These are phyloP conservation scores for Datisca glomerata DNA, from an alignment of 306 rosid genomes.

Conservation along the genomic window DNA sequence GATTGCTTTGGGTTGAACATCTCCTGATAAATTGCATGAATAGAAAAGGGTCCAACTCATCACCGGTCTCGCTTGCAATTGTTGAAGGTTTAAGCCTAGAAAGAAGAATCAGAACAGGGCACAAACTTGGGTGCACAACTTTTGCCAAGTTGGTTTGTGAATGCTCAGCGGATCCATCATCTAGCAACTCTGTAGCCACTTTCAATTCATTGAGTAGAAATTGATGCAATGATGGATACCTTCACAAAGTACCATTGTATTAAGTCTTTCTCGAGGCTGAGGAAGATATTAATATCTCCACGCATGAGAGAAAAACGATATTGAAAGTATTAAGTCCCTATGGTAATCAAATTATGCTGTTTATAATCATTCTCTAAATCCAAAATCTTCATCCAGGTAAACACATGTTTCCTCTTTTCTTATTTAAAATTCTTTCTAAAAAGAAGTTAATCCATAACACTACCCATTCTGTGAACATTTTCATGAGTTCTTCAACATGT, in stretches of 20 bases:
- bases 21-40: constrained; percentile 74
- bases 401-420: too few species aligned
- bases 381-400: too few species aligned
- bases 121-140: constrained; percentile 91
- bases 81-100: constrained; percentile 92
- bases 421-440: too few species aligned
- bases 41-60: constrained; percentile 79
- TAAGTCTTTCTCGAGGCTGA: not conserved
- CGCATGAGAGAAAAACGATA: not conserved
- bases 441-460: too few species aligned
- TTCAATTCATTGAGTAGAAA: constrained; percentile 70
- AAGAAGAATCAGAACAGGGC: constrained; percentile 76
- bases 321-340: too few species aligned
- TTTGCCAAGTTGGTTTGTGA: constrained; percentile 46
- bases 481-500: too few species aligned
- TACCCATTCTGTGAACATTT: too few species aligned
- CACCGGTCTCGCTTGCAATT: constrained; percentile 75
- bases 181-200: constrained; percentile 65
- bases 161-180: constrained; percentile 34
- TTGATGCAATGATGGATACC: constrained; percentile 87
- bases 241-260: constrained; percentile 19
- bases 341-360: too few species aligned
- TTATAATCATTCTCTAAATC: too few species aligned
- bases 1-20: constrained; percentile 84
- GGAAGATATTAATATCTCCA: constrained; percentile 2